Base-by-base conservation (phyloP, 1,284 basidiomycete species). In the Ganoderma lucidum region DNA sequence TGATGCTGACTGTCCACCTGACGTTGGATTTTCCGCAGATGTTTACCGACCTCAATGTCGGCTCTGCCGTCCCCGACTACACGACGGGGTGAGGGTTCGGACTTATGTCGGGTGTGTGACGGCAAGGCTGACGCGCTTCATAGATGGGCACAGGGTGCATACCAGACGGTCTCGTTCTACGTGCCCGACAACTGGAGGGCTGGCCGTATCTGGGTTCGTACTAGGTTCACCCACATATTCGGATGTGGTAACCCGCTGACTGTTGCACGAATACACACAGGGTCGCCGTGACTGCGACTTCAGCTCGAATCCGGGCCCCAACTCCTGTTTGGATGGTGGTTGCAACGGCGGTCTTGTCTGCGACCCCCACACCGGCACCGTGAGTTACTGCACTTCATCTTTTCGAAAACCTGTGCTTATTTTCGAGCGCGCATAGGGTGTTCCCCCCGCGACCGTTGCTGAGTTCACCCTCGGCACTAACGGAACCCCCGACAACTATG, bases 331-430 rank as follows among this genome's bases (percentile, higher is more conserved):
- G 3, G 79, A 80, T 63, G 85, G 85, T 65, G 84, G 83, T 37
- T 85, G 83, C 76, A 84, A 83, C 71, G 83, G 86, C 48, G 86
- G 86, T 48, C 79, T 87, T 2, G 71, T 78, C 41, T 87, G 86
- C 68, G 81, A 83, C 71, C 70, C 78, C 10, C 67, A 74, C 62
- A 80, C 79, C 48, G 83, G 83, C 6, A 83, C 82, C 5, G 82
- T 81, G 32, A 19, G 72, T 65, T 32, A 28, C 39, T 60, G 58
- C 73, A 28, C 39, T 60, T 60, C 73, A 28, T 32, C 10, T 44
- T 44, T 17, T 15, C 45, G 30, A 15, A 41, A 10, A 28, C 48
- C 28, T 28, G 9, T 30, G 30, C 8, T 23, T n/a, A 51, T 28
- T 10, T 28, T 28, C 2, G 12, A 3, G 4, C 14, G 51, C 19